Evolutionary conservation across 345 rosid genomes (phyloP).

Genomic region (Theobroma cacao): DNA sequence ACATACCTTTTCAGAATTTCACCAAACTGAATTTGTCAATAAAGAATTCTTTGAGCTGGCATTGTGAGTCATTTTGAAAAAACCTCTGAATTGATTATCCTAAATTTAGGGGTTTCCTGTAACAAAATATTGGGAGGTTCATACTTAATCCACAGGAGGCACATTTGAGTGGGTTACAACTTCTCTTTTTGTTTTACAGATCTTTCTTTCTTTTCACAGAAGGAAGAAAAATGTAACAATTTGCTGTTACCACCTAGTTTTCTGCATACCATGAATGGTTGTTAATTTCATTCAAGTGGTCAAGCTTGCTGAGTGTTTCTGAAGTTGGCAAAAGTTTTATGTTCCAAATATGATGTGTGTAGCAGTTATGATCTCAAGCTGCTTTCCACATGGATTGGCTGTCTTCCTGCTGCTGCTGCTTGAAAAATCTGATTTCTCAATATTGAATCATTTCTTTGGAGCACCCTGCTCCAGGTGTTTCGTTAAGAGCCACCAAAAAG

Average conservation of each 20-base stretch:
- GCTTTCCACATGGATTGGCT: background rate
- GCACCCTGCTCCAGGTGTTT: background rate
- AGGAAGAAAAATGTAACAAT: background rate
- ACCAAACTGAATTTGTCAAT: background rate
- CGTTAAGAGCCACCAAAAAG: background rate
- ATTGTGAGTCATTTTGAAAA: background rate
- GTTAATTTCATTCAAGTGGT: background rate
- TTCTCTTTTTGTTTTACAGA: background rate
- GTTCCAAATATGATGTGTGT: background rate
- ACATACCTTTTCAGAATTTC: background rate
- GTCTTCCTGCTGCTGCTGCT: background rate
- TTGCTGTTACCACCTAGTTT: background rate
- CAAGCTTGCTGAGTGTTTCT: background rate
- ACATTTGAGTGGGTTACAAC: background rate
- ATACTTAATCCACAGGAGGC: background rate
- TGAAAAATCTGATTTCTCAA: background rate
- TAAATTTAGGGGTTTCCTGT: background rate
- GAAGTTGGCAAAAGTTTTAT: background rate
- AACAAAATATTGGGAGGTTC: background rate
- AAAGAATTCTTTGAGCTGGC: background rate
- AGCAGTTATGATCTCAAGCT: background rate
- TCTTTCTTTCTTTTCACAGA: slow-evolving; percentile 3
- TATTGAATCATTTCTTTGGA: background rate
- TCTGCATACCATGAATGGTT: background rate
- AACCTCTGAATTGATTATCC: background rate